Conservation (phyloP, 129 eudicot genomes). For the Ambrosia artemisiifolia region DNA sequence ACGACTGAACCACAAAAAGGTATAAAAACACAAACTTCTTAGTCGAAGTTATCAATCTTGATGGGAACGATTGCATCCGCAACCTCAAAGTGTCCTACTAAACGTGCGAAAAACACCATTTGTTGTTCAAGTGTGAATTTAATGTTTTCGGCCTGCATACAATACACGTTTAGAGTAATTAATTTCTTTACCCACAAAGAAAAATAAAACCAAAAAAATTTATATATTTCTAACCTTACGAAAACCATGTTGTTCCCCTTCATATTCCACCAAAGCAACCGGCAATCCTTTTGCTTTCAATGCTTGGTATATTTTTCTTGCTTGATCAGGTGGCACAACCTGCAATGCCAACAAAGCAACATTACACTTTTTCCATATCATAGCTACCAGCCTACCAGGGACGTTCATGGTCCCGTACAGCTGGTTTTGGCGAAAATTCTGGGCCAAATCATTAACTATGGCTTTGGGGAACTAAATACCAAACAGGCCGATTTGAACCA, state of each 20-base stretch:
- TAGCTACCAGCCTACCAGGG: background rate
- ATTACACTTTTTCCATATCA: background rate
- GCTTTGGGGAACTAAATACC: too few species aligned
- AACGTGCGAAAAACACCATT: slow-evolving; percentile 93
- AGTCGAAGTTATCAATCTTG: slow-evolving; percentile 81
- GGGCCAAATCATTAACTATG: too few species aligned
- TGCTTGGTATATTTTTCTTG: slow-evolving; percentile 79
- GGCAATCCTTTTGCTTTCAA: slow-evolving; percentile 86
- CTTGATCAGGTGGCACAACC: slow-evolving; percentile 95
- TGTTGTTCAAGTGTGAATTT: slow-evolving; percentile 96
- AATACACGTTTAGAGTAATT: background rate
- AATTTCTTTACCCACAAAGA: background rate
- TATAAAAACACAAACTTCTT: slow-evolving; percentile 10
- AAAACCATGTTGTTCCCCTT: slow-evolving; percentile 98
- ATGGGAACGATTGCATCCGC: slow-evolving; percentile 75
- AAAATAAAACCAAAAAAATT: background rate
- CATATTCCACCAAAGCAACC: slow-evolving; percentile 95
- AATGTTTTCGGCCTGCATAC: slow-evolving; percentile 86
- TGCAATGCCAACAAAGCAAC: slow-evolving; percentile 17
- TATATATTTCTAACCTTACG: slow-evolving; percentile 64
- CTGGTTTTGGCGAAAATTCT: too few species aligned
- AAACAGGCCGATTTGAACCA: too few species aligned
- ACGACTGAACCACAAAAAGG: background rate
- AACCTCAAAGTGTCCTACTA: slow-evolving; percentile 73
- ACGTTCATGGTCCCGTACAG: too few species aligned